Percentiles rank a stretch among this genome's conserved stretches.
Evolutionary conservation across 352 stramenopile species (phyloP).

Genomic region (Globisporangium radiosum): DNA sequence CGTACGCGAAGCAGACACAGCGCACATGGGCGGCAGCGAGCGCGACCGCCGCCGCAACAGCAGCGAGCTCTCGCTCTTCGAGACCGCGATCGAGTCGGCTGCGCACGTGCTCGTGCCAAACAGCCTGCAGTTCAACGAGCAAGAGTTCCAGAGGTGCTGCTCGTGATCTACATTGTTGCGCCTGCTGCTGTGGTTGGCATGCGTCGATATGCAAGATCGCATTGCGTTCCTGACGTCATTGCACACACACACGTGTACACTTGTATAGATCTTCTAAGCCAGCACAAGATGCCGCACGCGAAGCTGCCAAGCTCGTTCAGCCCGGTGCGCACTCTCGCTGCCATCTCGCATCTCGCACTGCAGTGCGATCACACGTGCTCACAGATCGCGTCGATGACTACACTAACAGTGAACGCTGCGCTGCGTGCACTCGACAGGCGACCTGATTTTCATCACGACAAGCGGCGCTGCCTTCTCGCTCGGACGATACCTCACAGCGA

Average conservation of each 20-base stretch:
- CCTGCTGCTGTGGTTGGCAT: not conserved
- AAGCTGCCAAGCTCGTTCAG: slow-evolving; percentile 53
- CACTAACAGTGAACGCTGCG: not conserved
- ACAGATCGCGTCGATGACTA: not conserved
- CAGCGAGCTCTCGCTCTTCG: slow-evolving; percentile 16
- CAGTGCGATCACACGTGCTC: not conserved
- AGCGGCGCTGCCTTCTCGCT: slow-evolving; percentile 65
- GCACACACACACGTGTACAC: not conserved
- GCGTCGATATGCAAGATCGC: not conserved
- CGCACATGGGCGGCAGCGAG: not conserved
- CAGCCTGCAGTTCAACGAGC: slow-evolving; percentile 66
- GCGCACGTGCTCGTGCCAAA: slow-evolving; percentile 59
- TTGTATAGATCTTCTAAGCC: slow-evolving; percentile 40
- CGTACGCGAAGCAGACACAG: not conserved
- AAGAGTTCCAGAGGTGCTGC: slow-evolving; percentile 62
- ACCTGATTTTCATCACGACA: slow-evolving; percentile 78
- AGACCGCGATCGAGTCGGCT: slow-evolving; percentile 30
- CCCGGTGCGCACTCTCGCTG: slow-evolving; percentile 26
- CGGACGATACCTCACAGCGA: slow-evolving; percentile 50
- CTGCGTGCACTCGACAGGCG: slow-evolving; percentile 24
- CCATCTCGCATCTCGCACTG: not conserved
- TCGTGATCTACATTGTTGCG: too few species aligned
- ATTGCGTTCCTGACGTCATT: not conserved
- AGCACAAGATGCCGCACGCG: slow-evolving; percentile 46
- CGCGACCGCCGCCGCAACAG: not conserved